Conservation (phyloP, 257 asterid genomes). For the Echites panduratus region DNA sequence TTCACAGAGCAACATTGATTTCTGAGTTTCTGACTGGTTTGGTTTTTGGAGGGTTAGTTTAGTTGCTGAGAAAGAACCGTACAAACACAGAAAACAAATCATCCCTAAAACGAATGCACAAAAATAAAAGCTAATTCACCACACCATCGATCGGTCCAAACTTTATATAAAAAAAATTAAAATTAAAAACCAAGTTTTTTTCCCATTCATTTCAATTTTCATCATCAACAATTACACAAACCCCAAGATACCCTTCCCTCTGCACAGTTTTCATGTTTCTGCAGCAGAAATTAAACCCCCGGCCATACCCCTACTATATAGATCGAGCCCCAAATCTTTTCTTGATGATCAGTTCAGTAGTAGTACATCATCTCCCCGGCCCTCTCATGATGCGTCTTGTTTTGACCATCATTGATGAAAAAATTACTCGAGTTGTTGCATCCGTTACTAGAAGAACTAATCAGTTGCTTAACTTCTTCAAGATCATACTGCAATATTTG, state of each 20-base stretch:
- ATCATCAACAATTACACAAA: constrained; percentile 37
- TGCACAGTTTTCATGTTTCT: neutral
- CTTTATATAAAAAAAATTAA: constrained; percentile 21
- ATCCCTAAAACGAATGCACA: constrained; percentile 28
- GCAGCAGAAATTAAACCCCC: no score
- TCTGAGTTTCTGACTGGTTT: constrained; percentile 20
- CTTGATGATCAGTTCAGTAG: constrained; percentile 29
- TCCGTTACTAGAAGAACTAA: constrained; percentile 20
- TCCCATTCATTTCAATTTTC: constrained; percentile 16
- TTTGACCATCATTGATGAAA: constrained; percentile 49
- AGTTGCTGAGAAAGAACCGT: constrained; percentile 19
- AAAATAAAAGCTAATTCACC: no score
- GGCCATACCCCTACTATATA: constrained; percentile 23
- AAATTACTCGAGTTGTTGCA: constrained; percentile 16
- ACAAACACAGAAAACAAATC: constrained; percentile 15
- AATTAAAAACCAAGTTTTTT: constrained; percentile 5
- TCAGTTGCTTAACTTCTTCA: constrained; percentile 57
- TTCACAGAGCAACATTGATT: constrained; percentile 12
- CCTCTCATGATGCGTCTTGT: constrained; percentile 39
- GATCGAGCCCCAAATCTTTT: constrained; percentile 25
- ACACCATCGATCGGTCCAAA: constrained; percentile 10
- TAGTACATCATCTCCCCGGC: constrained; percentile 25
- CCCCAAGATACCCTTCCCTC: constrained; percentile 28
- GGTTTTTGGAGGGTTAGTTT: neutral
- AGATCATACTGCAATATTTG: constrained; percentile 33